Evolutionary conservation across 768 basidiomycete genomes (phyloP).

Genomic region (Collybia sordida): DNA sequence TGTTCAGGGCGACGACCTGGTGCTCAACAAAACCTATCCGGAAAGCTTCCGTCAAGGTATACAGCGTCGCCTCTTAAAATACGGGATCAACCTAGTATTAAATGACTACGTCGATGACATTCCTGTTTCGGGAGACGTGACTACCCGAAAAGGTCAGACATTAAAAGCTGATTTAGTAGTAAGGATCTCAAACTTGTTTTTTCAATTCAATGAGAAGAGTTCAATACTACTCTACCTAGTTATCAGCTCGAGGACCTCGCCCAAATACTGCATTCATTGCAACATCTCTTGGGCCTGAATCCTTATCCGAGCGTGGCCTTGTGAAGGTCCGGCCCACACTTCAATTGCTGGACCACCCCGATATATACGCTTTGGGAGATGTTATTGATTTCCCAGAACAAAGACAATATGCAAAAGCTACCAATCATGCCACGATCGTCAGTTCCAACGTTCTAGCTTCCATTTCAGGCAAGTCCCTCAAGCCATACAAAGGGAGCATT

Average conservation of each 20-base stretch:
- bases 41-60: constrained; percentile 49
- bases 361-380: constrained; percentile 68
- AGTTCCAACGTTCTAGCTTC: constrained; percentile 48
- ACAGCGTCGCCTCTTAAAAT: constrained; percentile 36
- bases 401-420: constrained; percentile 51
- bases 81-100: constrained; percentile 51
- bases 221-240: constrained; percentile 16
- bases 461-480: constrained; percentile 33
- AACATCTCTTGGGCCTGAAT: constrained; percentile 33
- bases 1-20: constrained; percentile 51
- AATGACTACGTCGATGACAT: constrained; percentile 41
- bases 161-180: constrained; percentile 62
- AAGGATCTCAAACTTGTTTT: constrained; percentile 18
- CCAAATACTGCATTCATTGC: constrained; percentile 52
- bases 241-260: constrained; percentile 39
- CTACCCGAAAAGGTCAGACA: constrained; percentile 48
- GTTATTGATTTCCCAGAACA: constrained; percentile 63
- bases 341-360: constrained; percentile 48
- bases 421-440: constrained; percentile 43
- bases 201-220: background rate
- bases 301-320: constrained; percentile 36
- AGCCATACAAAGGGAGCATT: constrained; percentile 43
- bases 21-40: constrained; percentile 59
- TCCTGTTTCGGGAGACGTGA: constrained; percentile 20
- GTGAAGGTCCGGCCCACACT: constrained; percentile 59